Evolutionary conservation across 805 yeast genomes (phyloP).

Genomic region (Tetrapisispora pingtungensis): DNA sequence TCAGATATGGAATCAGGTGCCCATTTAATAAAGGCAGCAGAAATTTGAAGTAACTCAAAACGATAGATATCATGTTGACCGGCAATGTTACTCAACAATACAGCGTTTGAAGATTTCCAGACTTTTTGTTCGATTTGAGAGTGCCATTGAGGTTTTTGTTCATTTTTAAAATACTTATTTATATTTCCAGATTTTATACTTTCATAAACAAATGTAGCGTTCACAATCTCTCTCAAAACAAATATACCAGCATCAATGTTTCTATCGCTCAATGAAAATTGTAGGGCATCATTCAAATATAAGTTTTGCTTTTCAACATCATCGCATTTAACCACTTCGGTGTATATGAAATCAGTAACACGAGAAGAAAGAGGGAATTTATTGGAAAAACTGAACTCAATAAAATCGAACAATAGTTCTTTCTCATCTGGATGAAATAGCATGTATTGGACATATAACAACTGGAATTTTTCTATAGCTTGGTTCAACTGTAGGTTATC

Average conservation of each 20-base stretch:
- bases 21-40: slow-evolving; percentile 64
- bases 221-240: slow-evolving; percentile 51
- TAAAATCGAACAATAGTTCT: slow-evolving; percentile 32
- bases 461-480: slow-evolving; percentile 54
- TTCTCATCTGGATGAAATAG: slow-evolving; percentile 29
- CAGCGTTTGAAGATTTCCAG: slow-evolving; percentile 58
- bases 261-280: slow-evolving; percentile 38
- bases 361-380: slow-evolving; percentile 26
- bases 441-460: slow-evolving; percentile 33
- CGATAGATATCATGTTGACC: slow-evolving; percentile 68
- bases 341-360: slow-evolving; percentile 49
- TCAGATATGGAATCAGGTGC: slow-evolving; percentile 51
- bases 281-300: slow-evolving; percentile 44
- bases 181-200: slow-evolving; percentile 41
- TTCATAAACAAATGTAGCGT: slow-evolving; percentile 56
- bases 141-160: slow-evolving; percentile 49
- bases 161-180: slow-evolving; percentile 32
- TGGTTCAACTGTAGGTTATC: slow-evolving; percentile 62
- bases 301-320: slow-evolving; percentile 39
- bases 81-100: slow-evolving; percentile 37
- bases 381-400: slow-evolving; percentile 27
- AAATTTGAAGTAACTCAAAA: slow-evolving; percentile 68
- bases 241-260: slow-evolving; percentile 49
- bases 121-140: slow-evolving; percentile 48
- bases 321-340: slow-evolving; percentile 40